phyloP scores from a whole-genome alignment of 2,329 filamentous ascomycete species.

The Aureobasidium sp. region DNA sequence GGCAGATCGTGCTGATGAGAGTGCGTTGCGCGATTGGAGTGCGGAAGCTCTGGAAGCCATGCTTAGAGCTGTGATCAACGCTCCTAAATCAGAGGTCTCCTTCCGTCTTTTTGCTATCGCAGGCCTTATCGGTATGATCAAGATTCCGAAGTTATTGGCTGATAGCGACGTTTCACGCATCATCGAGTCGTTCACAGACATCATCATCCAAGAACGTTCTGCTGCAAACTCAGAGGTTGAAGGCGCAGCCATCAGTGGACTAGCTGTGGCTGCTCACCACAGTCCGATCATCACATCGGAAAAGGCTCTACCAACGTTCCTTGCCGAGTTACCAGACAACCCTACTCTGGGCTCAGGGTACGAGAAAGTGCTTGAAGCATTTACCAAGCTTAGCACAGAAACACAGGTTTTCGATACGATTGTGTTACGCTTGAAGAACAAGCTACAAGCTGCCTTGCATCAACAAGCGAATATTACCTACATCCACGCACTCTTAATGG shows the following conservation, averaged over 20 bases:
- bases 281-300: slow-evolving; percentile 55
- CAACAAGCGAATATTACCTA: slow-evolving; percentile 45
- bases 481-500: slow-evolving; percentile 51
- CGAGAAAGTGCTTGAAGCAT: slow-evolving; percentile 50
- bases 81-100: slow-evolving; percentile 40
- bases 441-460: slow-evolving; percentile 48
- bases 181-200: slow-evolving; percentile 52
- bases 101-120: slow-evolving; percentile 39
- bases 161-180: slow-evolving; percentile 39
- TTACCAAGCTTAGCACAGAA: slow-evolving; percentile 56
- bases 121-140: slow-evolving; percentile 35
- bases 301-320: slow-evolving; percentile 57
- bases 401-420: slow-evolving; percentile 56
- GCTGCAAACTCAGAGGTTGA: slow-evolving; percentile 49
- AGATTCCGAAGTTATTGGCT: slow-evolving; percentile 31
- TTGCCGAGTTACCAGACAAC: slow-evolving; percentile 53
- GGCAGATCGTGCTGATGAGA: slow-evolving; percentile 21
- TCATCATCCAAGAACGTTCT: slow-evolving; percentile 51
- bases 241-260: slow-evolving; percentile 47
- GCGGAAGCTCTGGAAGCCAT: slow-evolving; percentile 35
- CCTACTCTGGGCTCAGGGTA: slow-evolving; percentile 43
- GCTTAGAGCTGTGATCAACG: slow-evolving; percentile 34
- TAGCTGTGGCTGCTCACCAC: slow-evolving; percentile 53
- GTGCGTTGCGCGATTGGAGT: slow-evolving; percentile 32
- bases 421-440: slow-evolving; percentile 54